Percentiles rank a stretch among this genome's conserved stretches.
Conservation (phyloP, 73 alveolate genomes). For the Tetrahymena thermophila region DNA sequence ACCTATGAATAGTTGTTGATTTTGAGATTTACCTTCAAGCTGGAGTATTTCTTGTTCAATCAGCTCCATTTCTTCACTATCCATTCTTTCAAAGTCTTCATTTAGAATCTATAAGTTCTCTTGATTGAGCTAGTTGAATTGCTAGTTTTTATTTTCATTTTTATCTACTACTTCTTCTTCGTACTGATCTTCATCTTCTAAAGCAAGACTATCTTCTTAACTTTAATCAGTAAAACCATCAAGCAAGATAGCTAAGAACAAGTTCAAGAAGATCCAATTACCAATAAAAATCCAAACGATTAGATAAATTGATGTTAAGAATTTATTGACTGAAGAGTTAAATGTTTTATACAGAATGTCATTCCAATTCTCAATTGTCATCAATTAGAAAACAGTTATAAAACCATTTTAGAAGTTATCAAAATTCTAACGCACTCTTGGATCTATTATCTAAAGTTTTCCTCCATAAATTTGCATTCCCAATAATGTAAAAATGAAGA, state of each 20-base stretch:
- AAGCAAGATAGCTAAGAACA: constrained; percentile 85
- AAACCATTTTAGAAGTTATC: constrained; percentile 85
- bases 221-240: constrained; percentile 77
- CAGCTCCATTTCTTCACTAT: constrained; percentile 41
- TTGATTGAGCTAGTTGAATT: constrained; percentile 11
- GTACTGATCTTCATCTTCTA: constrained; percentile 6
- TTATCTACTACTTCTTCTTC: neutral
- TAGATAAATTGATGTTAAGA: constrained; percentile 62
- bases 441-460: constrained; percentile 39
- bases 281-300: constrained; percentile 93
- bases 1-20: constrained; percentile 66
- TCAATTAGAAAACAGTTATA: constrained; percentile 75
- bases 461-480: constrained; percentile 96
- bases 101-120: neutral
- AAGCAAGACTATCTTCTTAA: constrained; percentile 7
- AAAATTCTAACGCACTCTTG: constrained; percentile 63
- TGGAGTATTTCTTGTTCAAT: constrained; percentile 46
- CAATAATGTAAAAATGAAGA: constrained; percentile 79
- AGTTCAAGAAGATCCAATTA: constrained; percentile 82
- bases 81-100: constrained; percentile 45
- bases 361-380: constrained; percentile 94
- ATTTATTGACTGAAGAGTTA: constrained; percentile 32
- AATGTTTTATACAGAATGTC: constrained; percentile 59
- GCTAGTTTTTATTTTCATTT: neutral
- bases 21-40: constrained; percentile 41